Conservation (phyloP, 2,329 filamentous ascomycete genomes). For the Pseudovirgaria hyperparasitica region DNA sequence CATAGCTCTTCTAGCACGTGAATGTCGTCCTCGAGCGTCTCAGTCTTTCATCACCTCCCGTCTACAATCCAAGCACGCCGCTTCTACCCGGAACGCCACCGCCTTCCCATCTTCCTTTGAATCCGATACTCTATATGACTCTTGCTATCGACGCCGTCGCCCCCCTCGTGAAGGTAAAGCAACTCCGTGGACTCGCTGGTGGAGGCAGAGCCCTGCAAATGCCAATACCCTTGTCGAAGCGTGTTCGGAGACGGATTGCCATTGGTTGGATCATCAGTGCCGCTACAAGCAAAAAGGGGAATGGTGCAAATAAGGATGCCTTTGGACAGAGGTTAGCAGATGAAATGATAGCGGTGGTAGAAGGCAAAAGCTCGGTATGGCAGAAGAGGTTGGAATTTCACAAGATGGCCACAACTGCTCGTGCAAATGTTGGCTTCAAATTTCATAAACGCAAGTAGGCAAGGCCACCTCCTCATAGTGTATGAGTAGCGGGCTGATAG, state of each 20-base stretch:
- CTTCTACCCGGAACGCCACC: conserved; percentile 68
- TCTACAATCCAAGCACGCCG: conserved; percentile 55
- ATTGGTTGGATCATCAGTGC: conserved; percentile 81
- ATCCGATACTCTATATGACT: conserved; percentile 80
- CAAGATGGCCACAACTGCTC: conserved; percentile 63
- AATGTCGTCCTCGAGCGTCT: conserved; percentile 68
- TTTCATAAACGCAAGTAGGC: not conserved
- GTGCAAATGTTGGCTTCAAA: conserved; percentile 67
- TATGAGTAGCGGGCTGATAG: too few relatives aligned
- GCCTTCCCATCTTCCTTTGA: conserved; percentile 66
- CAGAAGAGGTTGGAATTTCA: conserved; percentile 67
- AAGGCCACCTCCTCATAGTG: too few relatives aligned
- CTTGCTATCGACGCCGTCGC: conserved; percentile 87
- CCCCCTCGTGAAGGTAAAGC: conserved; percentile 69
- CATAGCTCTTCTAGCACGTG: conserved; percentile 56
- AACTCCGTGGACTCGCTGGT: conserved; percentile 65
- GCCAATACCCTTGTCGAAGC: conserved; percentile 60
- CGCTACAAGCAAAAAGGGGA: conserved; percentile 65
- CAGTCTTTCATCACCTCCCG: conserved; percentile 71
- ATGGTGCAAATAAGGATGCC: conserved; percentile 56
- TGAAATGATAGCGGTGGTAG: conserved; percentile 76
- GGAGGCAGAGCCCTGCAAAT: conserved; percentile 77
- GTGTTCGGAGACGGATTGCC: conserved; percentile 65
- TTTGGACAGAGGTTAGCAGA: conserved; percentile 71
- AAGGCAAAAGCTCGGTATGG: conserved; percentile 77